These are phyloP conservation scores for Phytophthora nicotianae DNA, from an alignment of 352 stramenopile species.

Conservation along the genomic window DNA sequence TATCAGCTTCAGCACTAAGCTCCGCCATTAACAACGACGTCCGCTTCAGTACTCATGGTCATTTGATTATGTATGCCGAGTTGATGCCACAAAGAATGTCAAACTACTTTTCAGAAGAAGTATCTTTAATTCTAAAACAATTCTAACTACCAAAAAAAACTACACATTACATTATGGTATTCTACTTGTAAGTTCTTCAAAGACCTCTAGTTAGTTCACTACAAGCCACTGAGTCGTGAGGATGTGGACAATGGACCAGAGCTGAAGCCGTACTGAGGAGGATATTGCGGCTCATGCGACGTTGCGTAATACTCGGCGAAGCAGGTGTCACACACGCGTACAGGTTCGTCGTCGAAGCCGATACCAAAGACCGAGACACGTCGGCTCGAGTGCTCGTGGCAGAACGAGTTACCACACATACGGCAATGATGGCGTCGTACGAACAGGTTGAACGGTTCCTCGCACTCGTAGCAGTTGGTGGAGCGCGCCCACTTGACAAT, in stretches of 20 bases:
- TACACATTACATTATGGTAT: too few species aligned
- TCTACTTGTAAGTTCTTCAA: conserved; percentile 22
- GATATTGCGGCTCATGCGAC: conserved; percentile 32
- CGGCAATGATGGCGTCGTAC: conserved; percentile 85
- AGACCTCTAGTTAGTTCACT: conserved; percentile 13
- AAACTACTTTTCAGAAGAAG: background rate
- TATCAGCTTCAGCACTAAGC: too few species aligned
- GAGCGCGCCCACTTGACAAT: conserved; percentile 85
- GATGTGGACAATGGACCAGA: conserved; percentile 37
- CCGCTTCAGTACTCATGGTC: too few species aligned
- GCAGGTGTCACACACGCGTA: conserved; percentile 87
- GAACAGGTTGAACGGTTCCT: conserved; percentile 86
- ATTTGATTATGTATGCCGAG: too few species aligned
- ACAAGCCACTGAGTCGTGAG: conserved; percentile 40
- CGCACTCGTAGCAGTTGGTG: conserved; percentile 85
- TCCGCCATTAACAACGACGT: too few species aligned
- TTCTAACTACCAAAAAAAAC: conserved; percentile 18
- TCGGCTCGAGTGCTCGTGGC: conserved; percentile 82
- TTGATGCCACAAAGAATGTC: too few species aligned
- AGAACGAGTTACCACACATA: conserved; percentile 90
- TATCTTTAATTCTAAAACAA: background rate
- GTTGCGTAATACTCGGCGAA: conserved; percentile 76
- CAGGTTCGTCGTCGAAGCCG: conserved; percentile 82
- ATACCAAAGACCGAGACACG: conserved; percentile 77
- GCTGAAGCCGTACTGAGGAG: conserved; percentile 31